Conservation (phyloP, 129 eudicot species). For the Helianthus tuberosus region DNA sequence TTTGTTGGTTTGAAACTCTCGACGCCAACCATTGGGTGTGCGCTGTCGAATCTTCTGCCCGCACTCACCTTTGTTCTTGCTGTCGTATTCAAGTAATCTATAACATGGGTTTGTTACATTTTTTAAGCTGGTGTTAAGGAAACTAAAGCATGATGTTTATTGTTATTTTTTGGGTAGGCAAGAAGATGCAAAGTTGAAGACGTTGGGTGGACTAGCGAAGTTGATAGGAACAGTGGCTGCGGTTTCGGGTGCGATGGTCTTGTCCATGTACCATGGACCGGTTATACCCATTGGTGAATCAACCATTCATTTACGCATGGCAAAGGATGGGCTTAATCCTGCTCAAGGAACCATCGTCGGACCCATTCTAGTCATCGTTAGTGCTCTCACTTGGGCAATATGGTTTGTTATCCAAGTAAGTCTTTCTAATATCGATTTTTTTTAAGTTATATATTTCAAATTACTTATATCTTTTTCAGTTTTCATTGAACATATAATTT, state of each 20-base stretch:
- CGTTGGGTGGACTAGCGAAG: constrained; percentile 67
- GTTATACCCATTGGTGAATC: constrained; percentile 56
- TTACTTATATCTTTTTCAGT: no score
- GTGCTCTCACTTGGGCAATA: constrained; percentile 58
- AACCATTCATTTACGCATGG: constrained; percentile 47
- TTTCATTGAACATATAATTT: no score
- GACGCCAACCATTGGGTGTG: constrained; percentile 87
- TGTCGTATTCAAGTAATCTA: constrained; percentile 51
- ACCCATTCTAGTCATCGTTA: constrained; percentile 50
- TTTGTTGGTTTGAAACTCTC: constrained; percentile 80
- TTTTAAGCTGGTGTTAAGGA: not conserved
- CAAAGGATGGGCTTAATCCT: constrained; percentile 16
- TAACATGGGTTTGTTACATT: not conserved
- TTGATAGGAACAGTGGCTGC: constrained; percentile 63
- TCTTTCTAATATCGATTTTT: not conserved
- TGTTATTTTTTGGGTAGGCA: constrained; percentile 36
- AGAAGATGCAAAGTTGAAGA: constrained; percentile 59
- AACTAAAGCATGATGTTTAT: not conserved
- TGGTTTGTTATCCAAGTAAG: constrained; percentile 84
- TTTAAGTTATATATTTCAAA: no score
- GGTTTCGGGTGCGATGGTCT: constrained; percentile 78
- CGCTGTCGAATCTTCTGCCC: constrained; percentile 67
- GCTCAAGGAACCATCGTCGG: constrained; percentile 50
- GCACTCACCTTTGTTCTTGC: constrained; percentile 84
- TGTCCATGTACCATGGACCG: constrained; percentile 81